A percentile compares a stretch with the other conserved stretches of the same genome.
Conservation (phyloP, 2,329 filamentous ascomycete species). For the Ophiosphaerella korrae region DNA sequence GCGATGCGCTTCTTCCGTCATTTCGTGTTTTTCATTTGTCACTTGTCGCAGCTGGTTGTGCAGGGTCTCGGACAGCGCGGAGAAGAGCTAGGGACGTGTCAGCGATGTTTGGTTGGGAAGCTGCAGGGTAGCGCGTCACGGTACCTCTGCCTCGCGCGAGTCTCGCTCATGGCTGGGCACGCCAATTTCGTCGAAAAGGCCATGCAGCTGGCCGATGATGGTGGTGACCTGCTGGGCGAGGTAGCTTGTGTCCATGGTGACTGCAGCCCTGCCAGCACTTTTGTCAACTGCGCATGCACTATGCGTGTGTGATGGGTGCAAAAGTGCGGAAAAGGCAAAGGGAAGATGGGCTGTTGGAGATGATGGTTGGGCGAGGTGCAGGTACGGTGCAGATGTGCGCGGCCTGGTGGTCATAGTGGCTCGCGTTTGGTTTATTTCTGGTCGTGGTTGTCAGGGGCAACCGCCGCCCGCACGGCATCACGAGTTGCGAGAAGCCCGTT, state of each 20-base stretch:
- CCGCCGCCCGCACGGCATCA: conserved; percentile 23
- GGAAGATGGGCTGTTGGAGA: conserved; percentile 36
- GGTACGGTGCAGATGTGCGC: conserved; percentile 12
- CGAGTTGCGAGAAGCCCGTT: conserved; percentile 32
- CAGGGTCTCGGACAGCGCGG: conserved; percentile 86
- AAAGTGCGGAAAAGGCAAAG: conserved; percentile 5
- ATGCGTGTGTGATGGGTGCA: conserved; percentile 10
- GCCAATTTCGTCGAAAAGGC: conserved; percentile 96
- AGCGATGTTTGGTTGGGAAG: conserved; percentile 6
- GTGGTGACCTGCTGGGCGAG: conserved; percentile 93
- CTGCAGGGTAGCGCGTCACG: not conserved
- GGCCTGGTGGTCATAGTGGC: conserved; percentile 25
- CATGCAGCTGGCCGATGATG: conserved; percentile 91
- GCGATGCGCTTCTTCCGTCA: conserved; percentile 87
- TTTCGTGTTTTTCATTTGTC: conserved; percentile 82
- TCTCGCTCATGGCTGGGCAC: conserved; percentile 94
- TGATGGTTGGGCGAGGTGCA: conserved; percentile 10
- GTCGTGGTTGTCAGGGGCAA: conserved; percentile 25
- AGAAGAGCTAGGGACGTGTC: conserved; percentile 71
- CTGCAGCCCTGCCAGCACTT: conserved; percentile 41
- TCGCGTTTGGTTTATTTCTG: conserved; percentile 24
- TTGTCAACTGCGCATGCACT: conserved; percentile 43
- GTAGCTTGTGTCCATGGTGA: conserved; percentile 84
- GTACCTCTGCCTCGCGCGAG: conserved; percentile 83
- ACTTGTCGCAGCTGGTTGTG: conserved; percentile 88